Conservation (phyloP, 1,284 basidiomycete species). For the Puccinia novopanici region DNA sequence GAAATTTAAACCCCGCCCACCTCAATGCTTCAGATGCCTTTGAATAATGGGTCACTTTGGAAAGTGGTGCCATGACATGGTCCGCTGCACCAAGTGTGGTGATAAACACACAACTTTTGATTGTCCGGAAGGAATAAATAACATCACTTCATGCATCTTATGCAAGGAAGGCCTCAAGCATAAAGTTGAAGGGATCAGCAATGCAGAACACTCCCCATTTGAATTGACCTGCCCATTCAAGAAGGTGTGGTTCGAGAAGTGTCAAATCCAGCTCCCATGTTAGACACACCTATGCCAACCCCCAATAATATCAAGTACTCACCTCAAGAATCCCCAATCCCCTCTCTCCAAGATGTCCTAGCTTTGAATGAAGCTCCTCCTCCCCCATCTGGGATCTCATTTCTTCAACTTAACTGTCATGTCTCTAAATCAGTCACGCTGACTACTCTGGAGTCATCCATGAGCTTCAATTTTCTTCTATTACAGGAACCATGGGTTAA, state of each 20-base stretch:
- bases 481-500: constrained; percentile 33
- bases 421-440: not conserved
- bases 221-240: too few species aligned
- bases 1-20: not conserved
- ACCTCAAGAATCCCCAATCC: not conserved
- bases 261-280: too few species aligned
- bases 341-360: not conserved
- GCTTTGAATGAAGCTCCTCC: not conserved
- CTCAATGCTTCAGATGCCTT: constrained; percentile 32
- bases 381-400: not conserved
- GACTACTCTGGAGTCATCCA: not conserved
- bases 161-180: not conserved
- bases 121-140: not conserved
- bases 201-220: too few species aligned
- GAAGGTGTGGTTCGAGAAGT: too few species aligned
- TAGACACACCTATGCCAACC: not conserved
- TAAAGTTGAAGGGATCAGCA: too few species aligned
- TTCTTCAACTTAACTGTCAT: too few species aligned
- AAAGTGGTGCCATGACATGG: constrained; percentile 9
- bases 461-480: not conserved
- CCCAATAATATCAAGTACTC: not conserved
- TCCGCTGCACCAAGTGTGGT: too few species aligned
- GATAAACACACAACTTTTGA: too few species aligned
- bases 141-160: not conserved
- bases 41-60: constrained; percentile 19